These are phyloP conservation scores for Irpex rosettiformis DNA, from an alignment of 1,284 basidiomycete species.

Conservation along the genomic window DNA sequence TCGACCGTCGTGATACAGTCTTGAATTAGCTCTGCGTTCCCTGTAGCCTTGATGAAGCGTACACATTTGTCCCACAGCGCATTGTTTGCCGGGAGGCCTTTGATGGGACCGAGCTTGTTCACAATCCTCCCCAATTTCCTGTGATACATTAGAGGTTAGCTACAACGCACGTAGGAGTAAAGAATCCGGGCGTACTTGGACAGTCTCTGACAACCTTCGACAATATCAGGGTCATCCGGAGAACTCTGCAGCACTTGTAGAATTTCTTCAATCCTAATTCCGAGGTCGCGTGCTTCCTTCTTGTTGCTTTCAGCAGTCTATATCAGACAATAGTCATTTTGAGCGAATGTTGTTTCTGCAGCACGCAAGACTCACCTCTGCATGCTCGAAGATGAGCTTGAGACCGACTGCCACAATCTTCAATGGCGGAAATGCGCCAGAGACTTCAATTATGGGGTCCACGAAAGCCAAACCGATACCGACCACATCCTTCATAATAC, in stretches of 20 bases:
- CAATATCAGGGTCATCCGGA: too few relatives aligned
- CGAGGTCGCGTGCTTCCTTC: not conserved
- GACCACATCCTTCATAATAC: too few relatives aligned
- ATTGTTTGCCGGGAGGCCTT: not conserved
- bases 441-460: too few relatives aligned
- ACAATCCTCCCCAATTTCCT: too few relatives aligned
- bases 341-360: not conserved
- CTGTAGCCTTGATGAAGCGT: not conserved
- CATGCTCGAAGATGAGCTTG: not conserved
- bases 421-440: not conserved
- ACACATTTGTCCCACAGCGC: not conserved
- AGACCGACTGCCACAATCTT: not conserved
- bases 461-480: not conserved
- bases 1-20: not conserved
- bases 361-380: not conserved
- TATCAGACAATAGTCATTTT: not conserved
- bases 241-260: too few relatives aligned
- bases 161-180: too few relatives aligned
- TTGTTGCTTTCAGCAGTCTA: not conserved
- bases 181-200: too few relatives aligned
- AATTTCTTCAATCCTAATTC: too few relatives aligned
- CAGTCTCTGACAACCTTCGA: too few relatives aligned
- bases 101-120: too few relatives aligned
- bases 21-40: not conserved
- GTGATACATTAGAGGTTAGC: too few relatives aligned